A percentile compares a stretch with the other conserved stretches of the same genome.
Conservation (phyloP, 441 rosid species). For the Euphorbia celastroides region DNA sequence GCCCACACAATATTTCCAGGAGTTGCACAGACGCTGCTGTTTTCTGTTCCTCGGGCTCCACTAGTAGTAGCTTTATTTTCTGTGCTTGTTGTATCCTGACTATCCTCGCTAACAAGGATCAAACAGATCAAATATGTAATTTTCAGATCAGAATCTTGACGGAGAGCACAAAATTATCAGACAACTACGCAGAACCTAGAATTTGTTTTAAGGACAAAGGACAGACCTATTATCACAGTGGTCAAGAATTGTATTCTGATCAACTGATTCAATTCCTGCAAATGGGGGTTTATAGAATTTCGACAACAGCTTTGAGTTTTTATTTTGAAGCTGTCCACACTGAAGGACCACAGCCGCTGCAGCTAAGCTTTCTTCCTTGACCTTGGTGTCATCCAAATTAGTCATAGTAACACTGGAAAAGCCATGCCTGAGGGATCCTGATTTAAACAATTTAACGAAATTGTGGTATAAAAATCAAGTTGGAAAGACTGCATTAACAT, state of each 20-base stretch:
- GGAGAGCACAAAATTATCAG: background rate
- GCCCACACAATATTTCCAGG: conserved; percentile 25
- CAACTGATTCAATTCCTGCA: conserved; percentile 15
- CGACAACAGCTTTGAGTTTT: conserved; percentile 9
- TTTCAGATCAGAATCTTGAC: conserved; percentile 1
- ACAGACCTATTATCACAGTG: conserved; percentile 22
- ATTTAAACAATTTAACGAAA: background rate
- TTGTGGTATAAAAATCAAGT: background rate
- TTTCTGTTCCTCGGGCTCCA: conserved; percentile 17
- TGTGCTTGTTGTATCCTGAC: conserved; percentile 10
- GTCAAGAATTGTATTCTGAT: conserved; percentile 6
- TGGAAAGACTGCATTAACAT: background rate
- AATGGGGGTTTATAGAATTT: conserved; percentile 8
- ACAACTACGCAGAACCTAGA: background rate
- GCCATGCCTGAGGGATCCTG: conserved; percentile 24
- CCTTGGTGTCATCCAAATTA: conserved; percentile 13
- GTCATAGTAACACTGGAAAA: conserved; percentile 8
- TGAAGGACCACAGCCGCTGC: conserved; percentile 13
- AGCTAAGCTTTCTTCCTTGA: conserved; percentile 1
- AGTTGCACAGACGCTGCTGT: conserved; percentile 16
- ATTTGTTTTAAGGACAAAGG: conserved; percentile 1
- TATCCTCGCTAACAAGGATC: conserved; percentile 9
- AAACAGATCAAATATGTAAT: background rate
- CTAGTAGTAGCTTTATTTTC: conserved; percentile 12
- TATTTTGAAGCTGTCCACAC: conserved; percentile 14